Percentiles rank a stretch among this genome's conserved stretches.
These are phyloP conservation scores for Podaxis pistillaris DNA, from an alignment of 768 basidiomycete genomes.

Conservation along the genomic window DNA sequence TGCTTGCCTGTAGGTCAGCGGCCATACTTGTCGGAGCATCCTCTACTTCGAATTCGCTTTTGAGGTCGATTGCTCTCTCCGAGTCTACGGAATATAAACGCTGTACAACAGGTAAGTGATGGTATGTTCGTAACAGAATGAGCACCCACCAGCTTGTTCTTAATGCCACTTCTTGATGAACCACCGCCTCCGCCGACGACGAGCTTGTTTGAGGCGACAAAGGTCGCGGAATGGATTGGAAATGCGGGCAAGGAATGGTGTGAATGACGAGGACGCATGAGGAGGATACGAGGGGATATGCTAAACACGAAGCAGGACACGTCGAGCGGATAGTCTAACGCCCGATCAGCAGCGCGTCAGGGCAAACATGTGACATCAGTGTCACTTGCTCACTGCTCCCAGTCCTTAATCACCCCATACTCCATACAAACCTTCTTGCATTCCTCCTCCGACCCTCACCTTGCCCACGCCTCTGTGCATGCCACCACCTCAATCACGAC, in stretches of 20 bases:
- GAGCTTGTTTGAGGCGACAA: slow-evolving; percentile 67
- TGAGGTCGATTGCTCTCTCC: slow-evolving; percentile 49
- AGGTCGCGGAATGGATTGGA: slow-evolving; percentile 87
- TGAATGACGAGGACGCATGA: slow-evolving; percentile 81
- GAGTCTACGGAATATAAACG: slow-evolving; percentile 63
- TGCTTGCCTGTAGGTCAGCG: slow-evolving; percentile 54
- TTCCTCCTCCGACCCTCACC: not conserved
- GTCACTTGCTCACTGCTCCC: not conserved
- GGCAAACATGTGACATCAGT: not conserved
- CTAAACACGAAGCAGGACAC: not conserved
- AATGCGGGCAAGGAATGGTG: slow-evolving; percentile 76
- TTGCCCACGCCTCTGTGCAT: not conserved
- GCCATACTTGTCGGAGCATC: slow-evolving; percentile 98
- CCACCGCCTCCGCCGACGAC: slow-evolving; percentile 92
- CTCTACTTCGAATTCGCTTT: slow-evolving; percentile 77
- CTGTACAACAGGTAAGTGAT: slow-evolving; percentile 34
- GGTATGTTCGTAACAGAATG: not conserved
- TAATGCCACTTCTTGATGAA: slow-evolving; percentile 81
- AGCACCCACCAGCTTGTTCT: slow-evolving; percentile 83
- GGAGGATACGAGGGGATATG: slow-evolving; percentile 1
- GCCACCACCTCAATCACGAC: not conserved
- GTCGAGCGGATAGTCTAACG: slow-evolving; percentile 12
- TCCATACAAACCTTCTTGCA: not conserved
- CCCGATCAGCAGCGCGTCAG: slow-evolving; percentile 9
- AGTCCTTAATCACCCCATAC: not conserved